phyloP scores from a whole-genome alignment of 495 filamentous ascomycete genomes.

The Cetradonia linearis region DNA sequence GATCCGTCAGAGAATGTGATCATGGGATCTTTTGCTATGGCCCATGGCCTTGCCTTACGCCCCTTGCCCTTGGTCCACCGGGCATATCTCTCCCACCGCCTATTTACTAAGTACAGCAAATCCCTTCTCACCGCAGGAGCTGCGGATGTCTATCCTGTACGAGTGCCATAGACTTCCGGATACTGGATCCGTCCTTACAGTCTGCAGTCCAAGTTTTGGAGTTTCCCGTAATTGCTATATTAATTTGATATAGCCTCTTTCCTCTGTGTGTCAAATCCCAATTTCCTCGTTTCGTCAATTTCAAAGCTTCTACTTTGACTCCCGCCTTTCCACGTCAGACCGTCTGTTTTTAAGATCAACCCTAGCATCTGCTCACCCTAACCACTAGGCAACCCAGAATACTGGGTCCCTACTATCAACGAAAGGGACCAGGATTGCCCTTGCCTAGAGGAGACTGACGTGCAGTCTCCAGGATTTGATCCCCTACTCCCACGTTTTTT shows the following conservation, averaged over 20 bases:
- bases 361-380: not conserved
- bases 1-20: not conserved
- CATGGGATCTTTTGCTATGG: slow-evolving; percentile 8
- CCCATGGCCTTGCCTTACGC: not conserved
- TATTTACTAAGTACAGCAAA: slow-evolving; percentile 6
- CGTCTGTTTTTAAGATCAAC: slow-evolving; percentile 4
- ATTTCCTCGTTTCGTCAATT: not conserved
- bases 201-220: not conserved
- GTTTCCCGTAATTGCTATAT: slow-evolving; percentile 9
- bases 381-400: slow-evolving; percentile 4
- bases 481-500: slow-evolving; percentile 1
- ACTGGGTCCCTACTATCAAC: slow-evolving; percentile 3
- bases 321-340: slow-evolving; percentile 12
- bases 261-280: not conserved
- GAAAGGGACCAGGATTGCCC: slow-evolving; percentile 7
- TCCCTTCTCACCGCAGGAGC: not conserved
- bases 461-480: slow-evolving; percentile 10
- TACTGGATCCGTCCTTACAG: not conserved
- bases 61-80: not conserved
- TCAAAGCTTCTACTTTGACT: not conserved
- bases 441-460: slow-evolving; percentile 10
- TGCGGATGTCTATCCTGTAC: slow-evolving; percentile 1
- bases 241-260: slow-evolving; percentile 9
- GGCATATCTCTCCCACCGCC: slow-evolving; percentile 4
- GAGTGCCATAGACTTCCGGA: slow-evolving; percentile 2